A percentile compares a stretch with the other conserved stretches of the same genome.
These are phyloP conservation scores for Tylopilus sp. DNA, from an alignment of 768 basidiomycete species.

Conservation along the genomic window DNA sequence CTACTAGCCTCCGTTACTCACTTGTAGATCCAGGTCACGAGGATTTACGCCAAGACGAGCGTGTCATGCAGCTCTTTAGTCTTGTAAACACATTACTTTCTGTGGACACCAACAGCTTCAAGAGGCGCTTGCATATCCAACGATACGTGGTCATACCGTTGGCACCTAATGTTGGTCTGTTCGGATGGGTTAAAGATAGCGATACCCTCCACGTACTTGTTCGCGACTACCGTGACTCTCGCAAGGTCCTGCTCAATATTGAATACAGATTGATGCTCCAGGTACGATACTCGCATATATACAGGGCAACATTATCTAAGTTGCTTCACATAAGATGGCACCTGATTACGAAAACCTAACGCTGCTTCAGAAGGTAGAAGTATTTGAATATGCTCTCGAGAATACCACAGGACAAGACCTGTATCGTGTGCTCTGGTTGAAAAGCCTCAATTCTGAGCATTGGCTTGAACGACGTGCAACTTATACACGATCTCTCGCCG, in stretches of 20 bases:
- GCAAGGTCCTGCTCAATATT: slow-evolving; percentile 95
- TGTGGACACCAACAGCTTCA: slow-evolving; percentile 93
- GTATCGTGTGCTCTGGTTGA: slow-evolving; percentile 95
- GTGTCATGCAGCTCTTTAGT: slow-evolving; percentile 98
- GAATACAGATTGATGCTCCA: slow-evolving; percentile 99
- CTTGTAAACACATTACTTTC: slow-evolving; percentile 93
- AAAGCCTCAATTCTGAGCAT: slow-evolving; percentile 91
- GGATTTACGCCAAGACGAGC: slow-evolving; percentile 96
- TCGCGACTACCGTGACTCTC: slow-evolving; percentile 91
- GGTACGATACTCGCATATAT: slow-evolving; percentile 72
- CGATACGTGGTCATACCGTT: slow-evolving; percentile 90
- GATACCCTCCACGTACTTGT: slow-evolving; percentile 96
- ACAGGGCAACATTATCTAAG: neutral
- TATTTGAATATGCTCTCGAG: slow-evolving; percentile 97
- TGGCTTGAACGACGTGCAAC: slow-evolving; percentile 97
- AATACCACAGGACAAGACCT: slow-evolving; percentile 98
- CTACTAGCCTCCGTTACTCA: neutral
- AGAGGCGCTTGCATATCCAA: slow-evolving; percentile 92
- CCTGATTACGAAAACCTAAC: slow-evolving; percentile 96
- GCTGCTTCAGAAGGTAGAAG: slow-evolving; percentile 95
- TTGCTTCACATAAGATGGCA: slow-evolving; percentile 70
- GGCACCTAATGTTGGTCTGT: slow-evolving; percentile 90
- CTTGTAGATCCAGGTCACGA: slow-evolving; percentile 70
- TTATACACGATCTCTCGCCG: slow-evolving; percentile 92
- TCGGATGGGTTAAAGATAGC: slow-evolving; percentile 95